Evolutionary conservation across 2,329 filamentous ascomycete species (phyloP).

Genomic region (Cladobotryum mycophilum): DNA sequence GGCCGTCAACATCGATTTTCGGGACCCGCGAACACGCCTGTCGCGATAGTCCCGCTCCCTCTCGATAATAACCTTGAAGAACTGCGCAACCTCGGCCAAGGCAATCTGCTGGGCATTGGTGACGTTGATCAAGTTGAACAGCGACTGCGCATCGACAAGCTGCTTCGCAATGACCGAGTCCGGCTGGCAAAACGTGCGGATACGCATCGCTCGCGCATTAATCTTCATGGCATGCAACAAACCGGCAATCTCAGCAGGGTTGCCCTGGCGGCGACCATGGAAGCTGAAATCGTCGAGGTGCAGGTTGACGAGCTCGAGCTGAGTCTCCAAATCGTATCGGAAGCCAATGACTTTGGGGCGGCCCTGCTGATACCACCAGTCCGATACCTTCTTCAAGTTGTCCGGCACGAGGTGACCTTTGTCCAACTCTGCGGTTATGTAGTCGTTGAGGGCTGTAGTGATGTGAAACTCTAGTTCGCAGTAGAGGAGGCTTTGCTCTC

Average conservation of each 20-base stretch:
- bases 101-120: slow-evolving; percentile 37
- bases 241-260: slow-evolving; percentile 37
- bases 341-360: slow-evolving; percentile 51
- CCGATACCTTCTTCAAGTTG: slow-evolving; percentile 45
- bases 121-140: slow-evolving; percentile 45
- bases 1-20: neutral
- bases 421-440: slow-evolving; percentile 47
- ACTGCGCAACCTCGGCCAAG: slow-evolving; percentile 45
- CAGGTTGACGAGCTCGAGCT: slow-evolving; percentile 47
- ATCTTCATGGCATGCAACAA: slow-evolving; percentile 47
- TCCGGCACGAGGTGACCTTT: slow-evolving; percentile 47
- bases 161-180: slow-evolving; percentile 54
- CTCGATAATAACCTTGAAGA: slow-evolving; percentile 49
- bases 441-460: slow-evolving; percentile 44
- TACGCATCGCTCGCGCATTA: slow-evolving; percentile 45
- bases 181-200: slow-evolving; percentile 53
- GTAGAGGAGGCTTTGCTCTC: slow-evolving; percentile 53
- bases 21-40: slow-evolving; percentile 17
- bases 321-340: slow-evolving; percentile 54
- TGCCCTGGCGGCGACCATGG: slow-evolving; percentile 41
- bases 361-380: slow-evolving; percentile 46
- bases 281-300: slow-evolving; percentile 50
- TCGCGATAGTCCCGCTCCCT: slow-evolving; percentile 32
- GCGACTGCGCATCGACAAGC: slow-evolving; percentile 45
- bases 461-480: slow-evolving; percentile 53